Evolutionary conservation across 257 asterid species (phyloP).

Genomic region (Salvia miltiorrhiza): DNA sequence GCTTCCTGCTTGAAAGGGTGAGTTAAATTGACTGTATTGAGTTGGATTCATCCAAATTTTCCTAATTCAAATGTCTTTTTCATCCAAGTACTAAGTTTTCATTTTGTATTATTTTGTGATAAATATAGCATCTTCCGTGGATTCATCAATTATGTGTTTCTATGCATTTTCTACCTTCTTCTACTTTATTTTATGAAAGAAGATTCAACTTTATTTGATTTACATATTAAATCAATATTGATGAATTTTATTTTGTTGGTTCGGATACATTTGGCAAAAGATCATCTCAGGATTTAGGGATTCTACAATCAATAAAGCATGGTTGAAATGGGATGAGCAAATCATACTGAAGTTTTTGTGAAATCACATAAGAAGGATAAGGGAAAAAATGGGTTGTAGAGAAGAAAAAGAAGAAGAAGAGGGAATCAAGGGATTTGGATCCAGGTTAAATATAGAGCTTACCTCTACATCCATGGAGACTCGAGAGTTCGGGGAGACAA

Average conservation of each 20-base stretch:
- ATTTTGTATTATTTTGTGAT: too few species aligned
- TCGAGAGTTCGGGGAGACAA: conserved; percentile 79
- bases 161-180: too few species aligned
- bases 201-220: background rate
- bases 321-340: conserved; percentile 31
- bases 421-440: conserved; percentile 36
- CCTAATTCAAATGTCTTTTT: background rate
- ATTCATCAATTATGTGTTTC: background rate
- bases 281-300: conserved; percentile 53
- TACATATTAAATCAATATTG: background rate
- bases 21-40: too few species aligned
- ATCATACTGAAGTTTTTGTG: conserved; percentile 29
- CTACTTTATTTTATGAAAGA: too few species aligned
- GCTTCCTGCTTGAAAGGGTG: too few species aligned
- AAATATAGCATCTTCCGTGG: background rate
- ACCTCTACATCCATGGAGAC: conserved; percentile 82
- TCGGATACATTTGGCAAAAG: conserved; percentile 33
- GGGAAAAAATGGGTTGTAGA: conserved; percentile 39
- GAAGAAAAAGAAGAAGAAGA: conserved; percentile 46
- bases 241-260: too few species aligned
- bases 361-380: conserved; percentile 41
- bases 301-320: conserved; percentile 33
- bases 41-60: background rate
- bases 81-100: background rate
- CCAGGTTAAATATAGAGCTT: conserved; percentile 29